These are phyloP conservation scores for Pestalotiopsis sp. DNA, from an alignment of 2,329 filamentous ascomycete species.

Conservation along the genomic window DNA sequence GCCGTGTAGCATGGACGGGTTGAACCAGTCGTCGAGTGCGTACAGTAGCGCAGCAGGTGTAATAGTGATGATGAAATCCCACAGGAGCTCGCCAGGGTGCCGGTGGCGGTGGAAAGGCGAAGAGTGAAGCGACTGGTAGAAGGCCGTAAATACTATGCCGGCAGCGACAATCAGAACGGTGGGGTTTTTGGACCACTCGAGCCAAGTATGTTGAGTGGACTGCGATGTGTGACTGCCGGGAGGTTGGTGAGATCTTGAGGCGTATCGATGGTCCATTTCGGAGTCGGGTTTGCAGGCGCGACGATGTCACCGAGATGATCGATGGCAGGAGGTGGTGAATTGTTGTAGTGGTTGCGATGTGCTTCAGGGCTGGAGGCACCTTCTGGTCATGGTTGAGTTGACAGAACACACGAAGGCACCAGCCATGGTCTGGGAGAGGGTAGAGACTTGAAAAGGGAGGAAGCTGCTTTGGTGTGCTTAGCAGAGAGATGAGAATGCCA, in stretches of 20 bases:
- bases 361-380: slow-evolving; percentile 13
- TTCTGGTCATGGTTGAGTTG: background rate
- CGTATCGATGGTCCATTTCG: slow-evolving; percentile 41
- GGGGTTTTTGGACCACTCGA: slow-evolving; percentile 37
- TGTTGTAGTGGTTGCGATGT: background rate
- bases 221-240: slow-evolving; percentile 24
- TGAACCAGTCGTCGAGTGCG: slow-evolving; percentile 57
- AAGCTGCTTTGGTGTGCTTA: background rate
- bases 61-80: slow-evolving; percentile 61
- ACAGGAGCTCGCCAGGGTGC: slow-evolving; percentile 50
- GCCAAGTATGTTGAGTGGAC: slow-evolving; percentile 25
- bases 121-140: slow-evolving; percentile 37
- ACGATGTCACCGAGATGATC: background rate
- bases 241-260: slow-evolving; percentile 31
- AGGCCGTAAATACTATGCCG: slow-evolving; percentile 34
- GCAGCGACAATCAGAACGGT: slow-evolving; percentile 36
- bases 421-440: slow-evolving; percentile 18
- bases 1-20: slow-evolving; percentile 44
- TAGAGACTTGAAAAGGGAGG: background rate
- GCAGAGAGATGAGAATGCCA: background rate
- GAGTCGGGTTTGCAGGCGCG: background rate
- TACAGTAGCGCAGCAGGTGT: slow-evolving; percentile 61
- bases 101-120: slow-evolving; percentile 33
- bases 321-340: slow-evolving; percentile 14
- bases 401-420: background rate